Conservation (phyloP, 2,329 filamentous ascomycete genomes). For the Hortaea werneckii region DNA sequence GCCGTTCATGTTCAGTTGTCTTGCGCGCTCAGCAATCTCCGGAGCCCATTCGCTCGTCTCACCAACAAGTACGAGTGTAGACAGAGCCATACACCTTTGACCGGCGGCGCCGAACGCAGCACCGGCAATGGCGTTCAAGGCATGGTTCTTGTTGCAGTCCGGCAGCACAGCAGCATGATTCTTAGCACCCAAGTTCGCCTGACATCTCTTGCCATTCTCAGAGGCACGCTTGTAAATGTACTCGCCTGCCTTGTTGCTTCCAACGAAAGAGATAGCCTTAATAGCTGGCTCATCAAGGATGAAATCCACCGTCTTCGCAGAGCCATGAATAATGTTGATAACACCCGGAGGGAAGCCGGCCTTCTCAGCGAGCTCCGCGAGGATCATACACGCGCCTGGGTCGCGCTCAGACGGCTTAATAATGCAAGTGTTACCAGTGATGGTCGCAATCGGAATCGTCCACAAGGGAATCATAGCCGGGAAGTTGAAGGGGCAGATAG, state of each 20-base stretch:
- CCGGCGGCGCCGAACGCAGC: constrained; percentile 78
- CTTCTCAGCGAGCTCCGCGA: constrained; percentile 68
- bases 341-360: constrained; percentile 75
- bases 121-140: constrained; percentile 72
- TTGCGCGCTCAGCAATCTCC: constrained; percentile 68
- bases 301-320: constrained; percentile 73
- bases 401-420: constrained; percentile 82
- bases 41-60: constrained; percentile 75
- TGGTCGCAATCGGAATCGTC: constrained; percentile 75
- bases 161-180: constrained; percentile 78
- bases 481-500: constrained; percentile 86
- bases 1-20: constrained; percentile 62
- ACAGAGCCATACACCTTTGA: constrained; percentile 79
- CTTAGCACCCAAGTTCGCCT: constrained; percentile 80
- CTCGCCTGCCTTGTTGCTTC: constrained; percentile 78
- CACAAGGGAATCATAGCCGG: constrained; percentile 90
- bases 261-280: constrained; percentile 80
- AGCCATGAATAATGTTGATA: constrained; percentile 72
- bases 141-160: constrained; percentile 84
- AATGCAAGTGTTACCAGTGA: constrained; percentile 74
- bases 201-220: constrained; percentile 78
- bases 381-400: constrained; percentile 74
- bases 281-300: constrained; percentile 76
- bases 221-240: constrained; percentile 74
- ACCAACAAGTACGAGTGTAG: constrained; percentile 72